A percentile compares a stretch with the other conserved stretches of the same genome.
phyloP scores from a whole-genome alignment of 2,329 filamentous ascomycete species.

The Stagonosporopsis tanaceti region DNA sequence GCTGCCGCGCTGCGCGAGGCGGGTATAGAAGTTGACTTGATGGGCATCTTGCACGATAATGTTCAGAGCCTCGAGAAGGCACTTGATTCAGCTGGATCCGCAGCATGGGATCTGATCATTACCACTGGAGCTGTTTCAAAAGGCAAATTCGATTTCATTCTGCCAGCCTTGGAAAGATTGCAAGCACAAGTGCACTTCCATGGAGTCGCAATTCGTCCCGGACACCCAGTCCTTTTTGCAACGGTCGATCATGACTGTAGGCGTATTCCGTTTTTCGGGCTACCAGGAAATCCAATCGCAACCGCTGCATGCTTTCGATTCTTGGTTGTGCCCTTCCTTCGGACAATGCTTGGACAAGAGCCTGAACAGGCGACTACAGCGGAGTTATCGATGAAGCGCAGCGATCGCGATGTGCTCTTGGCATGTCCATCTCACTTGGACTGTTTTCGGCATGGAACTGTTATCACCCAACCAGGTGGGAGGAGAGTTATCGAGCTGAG shows the following conservation, averaged over 20 bases:
- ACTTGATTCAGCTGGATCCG: not conserved
- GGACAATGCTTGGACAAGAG: not conserved
- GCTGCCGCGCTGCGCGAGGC: constrained; percentile 15
- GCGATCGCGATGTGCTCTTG: constrained; percentile 4
- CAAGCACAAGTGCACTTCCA: constrained; percentile 16
- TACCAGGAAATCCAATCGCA: constrained; percentile 19
- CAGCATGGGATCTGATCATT: constrained; percentile 6
- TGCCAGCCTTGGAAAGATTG: constrained; percentile 4
- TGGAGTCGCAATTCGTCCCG: constrained; percentile 17
- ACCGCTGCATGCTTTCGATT: constrained; percentile 22
- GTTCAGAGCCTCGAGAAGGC: constrained; percentile 3
- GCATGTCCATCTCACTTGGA: constrained; percentile 9
- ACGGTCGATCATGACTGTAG: constrained; percentile 1
- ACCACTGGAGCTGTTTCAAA: constrained; percentile 17
- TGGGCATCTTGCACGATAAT: constrained; percentile 11
- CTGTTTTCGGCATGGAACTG: constrained; percentile 14
- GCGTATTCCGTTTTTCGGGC: constrained; percentile 7
- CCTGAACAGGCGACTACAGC: not conserved
- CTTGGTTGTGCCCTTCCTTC: constrained; percentile 15
- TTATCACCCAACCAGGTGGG: not conserved
- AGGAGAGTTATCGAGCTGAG: constrained; percentile 9
- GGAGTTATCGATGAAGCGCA: constrained; percentile 1
- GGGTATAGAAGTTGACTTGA: constrained; percentile 11
- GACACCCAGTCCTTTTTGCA: constrained; percentile 16
- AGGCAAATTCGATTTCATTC: constrained; percentile 8